Evolutionary conservation across 176 grass and related monocot genomes (phyloP), one percentile per base, ranked within the genome.

Genomic region (Themeda triandra): DNA sequence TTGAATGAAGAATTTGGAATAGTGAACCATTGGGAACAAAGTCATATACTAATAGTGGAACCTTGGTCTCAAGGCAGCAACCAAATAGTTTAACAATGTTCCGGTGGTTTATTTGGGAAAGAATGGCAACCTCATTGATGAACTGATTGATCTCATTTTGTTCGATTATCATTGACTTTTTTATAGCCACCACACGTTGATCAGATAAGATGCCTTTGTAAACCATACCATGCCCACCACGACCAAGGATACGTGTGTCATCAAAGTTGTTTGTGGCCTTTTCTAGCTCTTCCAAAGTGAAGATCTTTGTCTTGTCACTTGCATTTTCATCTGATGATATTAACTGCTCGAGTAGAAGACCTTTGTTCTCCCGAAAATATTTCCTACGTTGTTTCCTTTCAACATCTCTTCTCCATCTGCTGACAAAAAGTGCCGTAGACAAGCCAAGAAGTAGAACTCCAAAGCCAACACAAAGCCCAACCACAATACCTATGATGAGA

Each of bases 321-420:
- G 71, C 13, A 45, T 71, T 29, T 40, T 73, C 68, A 13, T 86
- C 84, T 2, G 63, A 79, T 29, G 84, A 79, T 68, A 80, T 79
- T 2, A 86, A 44, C 6, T 72, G 75, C 58, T 71, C 49, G 8
- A 86, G 60, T 1, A 87, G 44, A 46, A 87, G 31, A 2, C 77
- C 86, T 35, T 83, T 66, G 29, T 88, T 88, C 8, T 88, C 53
- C 2, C 1, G 25, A 7, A 88, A 88, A 46, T 83, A 44, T 8
- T 60, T 88, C 29, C n/a, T 78, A 9, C 56, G 62, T 13, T 46
- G n/a, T 46, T 74, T 59, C 54, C 46, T 80, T 44, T 80, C 40
- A 11, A 33, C 30, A 7, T 70, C 18, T 7, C 21, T 75, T 54
- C 54, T 89, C 71, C 46, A 79, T 48, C 18, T 49, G 24, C 0